These are phyloP conservation scores for Gracilariopsis chorda DNA, from an alignment of 23 red algal genomes.

Conservation along the genomic window DNA sequence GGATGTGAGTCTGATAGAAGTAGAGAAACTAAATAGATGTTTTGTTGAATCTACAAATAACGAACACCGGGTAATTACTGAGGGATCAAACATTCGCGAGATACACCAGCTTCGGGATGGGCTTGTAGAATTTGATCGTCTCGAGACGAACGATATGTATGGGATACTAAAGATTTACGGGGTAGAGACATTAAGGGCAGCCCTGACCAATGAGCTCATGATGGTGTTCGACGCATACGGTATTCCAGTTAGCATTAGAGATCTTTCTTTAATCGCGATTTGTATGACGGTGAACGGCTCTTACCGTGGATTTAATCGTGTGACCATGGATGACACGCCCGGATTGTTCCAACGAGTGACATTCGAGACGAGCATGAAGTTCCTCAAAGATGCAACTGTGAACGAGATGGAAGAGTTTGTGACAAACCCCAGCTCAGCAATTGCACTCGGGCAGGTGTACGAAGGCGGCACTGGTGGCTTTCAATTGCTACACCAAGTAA, in stretches of 20 bases:
- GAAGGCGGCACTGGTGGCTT: slow-evolving; percentile 68
- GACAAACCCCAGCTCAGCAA: slow-evolving; percentile 65
- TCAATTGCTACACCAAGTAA: slow-evolving; percentile 55
- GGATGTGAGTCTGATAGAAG: slow-evolving; percentile 9
- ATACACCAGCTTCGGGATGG: slow-evolving; percentile 48
- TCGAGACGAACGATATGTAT: slow-evolving; percentile 90
- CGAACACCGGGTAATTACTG: slow-evolving; percentile 30
- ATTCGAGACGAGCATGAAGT: slow-evolving; percentile 94
- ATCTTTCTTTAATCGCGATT: slow-evolving; percentile 87
- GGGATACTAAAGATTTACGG: slow-evolving; percentile 82
- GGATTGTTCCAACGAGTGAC: slow-evolving; percentile 78
- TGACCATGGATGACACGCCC: slow-evolving; percentile 64
- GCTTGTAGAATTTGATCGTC: slow-evolving; percentile 59
- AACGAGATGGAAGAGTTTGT: slow-evolving; percentile 50
- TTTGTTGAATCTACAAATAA: slow-evolving; percentile 12
- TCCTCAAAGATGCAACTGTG: slow-evolving; percentile 76
- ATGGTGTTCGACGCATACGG: slow-evolving; percentile 92
- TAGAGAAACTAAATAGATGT: slow-evolving; percentile 36
- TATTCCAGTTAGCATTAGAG: slow-evolving; percentile 90
- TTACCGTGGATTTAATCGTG: slow-evolving; percentile 82
- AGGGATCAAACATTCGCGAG: slow-evolving; percentile 82
- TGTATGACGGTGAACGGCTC: slow-evolving; percentile 72
- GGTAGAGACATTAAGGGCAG: slow-evolving; percentile 80
- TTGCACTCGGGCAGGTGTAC: slow-evolving; percentile 51
- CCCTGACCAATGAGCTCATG: slow-evolving; percentile 71